phyloP scores from a whole-genome alignment of 306 rosid genomes.

The Prunus salicina region DNA sequence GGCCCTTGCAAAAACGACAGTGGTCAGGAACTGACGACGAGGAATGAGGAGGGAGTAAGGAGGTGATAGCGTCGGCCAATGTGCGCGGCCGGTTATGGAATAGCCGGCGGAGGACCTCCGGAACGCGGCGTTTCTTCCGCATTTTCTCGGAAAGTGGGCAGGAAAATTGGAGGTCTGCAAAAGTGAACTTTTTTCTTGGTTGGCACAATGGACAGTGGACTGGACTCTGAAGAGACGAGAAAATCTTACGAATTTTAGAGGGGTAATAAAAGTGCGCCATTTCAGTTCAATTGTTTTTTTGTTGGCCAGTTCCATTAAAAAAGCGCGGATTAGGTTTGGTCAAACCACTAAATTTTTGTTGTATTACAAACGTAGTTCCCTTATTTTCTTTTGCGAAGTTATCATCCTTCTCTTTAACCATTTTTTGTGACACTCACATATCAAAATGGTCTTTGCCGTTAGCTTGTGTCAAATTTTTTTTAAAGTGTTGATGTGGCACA shows the following conservation, averaged over 20 bases:
- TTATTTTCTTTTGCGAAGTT: too few relatives aligned
- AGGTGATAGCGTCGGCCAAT: conserved; percentile 38
- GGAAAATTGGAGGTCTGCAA: background rate
- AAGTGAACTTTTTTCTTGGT: background rate
- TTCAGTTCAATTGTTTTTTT: too few relatives aligned
- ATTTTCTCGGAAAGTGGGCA: conserved; percentile 38
- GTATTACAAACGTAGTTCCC: too few relatives aligned
- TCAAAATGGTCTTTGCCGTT: fast-evolving
- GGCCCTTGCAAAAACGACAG: conserved; percentile 43
- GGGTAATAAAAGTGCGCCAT: too few relatives aligned
- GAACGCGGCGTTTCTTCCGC: conserved; percentile 48
- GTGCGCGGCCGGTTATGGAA: conserved; percentile 47
- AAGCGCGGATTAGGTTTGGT: too few relatives aligned
- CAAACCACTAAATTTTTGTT: too few relatives aligned
- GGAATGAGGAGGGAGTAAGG: conserved; percentile 50
- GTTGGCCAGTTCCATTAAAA: too few relatives aligned
- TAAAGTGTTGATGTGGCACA: fast-evolving
- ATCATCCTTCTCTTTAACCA: fast-evolving
- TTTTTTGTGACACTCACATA: too few relatives aligned
- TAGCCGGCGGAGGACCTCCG: conserved; percentile 61
- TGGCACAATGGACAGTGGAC: background rate
- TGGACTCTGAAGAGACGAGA: background rate
- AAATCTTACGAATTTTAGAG: too few relatives aligned
- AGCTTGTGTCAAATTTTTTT: too few relatives aligned
- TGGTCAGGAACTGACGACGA: conserved; percentile 7